Percentiles rank a stretch among this genome's conserved stretches.
Conservation (phyloP, 2,329 filamentous ascomycete genomes). For the Monosporascus sp. region DNA sequence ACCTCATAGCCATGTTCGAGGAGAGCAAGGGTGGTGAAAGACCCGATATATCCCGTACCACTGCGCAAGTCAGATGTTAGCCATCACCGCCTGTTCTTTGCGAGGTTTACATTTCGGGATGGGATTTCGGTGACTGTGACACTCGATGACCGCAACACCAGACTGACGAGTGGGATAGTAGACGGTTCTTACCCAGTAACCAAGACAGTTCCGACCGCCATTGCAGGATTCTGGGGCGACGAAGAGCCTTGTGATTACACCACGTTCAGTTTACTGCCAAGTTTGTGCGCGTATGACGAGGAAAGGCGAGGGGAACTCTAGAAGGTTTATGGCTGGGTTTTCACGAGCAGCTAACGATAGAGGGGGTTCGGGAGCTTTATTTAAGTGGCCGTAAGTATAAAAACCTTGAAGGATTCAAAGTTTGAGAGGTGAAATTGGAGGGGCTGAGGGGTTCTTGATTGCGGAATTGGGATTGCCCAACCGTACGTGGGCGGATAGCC, state of each 20-base stretch:
- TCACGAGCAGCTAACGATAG: too few species aligned
- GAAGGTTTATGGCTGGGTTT: too few species aligned
- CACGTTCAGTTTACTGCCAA: too few species aligned
- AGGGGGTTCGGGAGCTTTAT: too few species aligned
- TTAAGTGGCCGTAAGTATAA: too few species aligned
- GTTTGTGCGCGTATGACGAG: too few species aligned
- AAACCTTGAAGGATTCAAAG: too few species aligned
- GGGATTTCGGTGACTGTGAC: too few species aligned
- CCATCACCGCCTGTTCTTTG: background rate
- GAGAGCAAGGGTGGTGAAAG: constrained; percentile 88
- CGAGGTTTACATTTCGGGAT: background rate
- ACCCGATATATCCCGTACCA: constrained; percentile 98
- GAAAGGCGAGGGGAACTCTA: too few species aligned
- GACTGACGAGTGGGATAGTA: background rate
- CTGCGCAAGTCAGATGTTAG: constrained; percentile 42
- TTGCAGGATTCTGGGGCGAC: constrained; percentile 33
- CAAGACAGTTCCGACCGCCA: constrained; percentile 83
- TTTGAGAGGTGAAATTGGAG: background rate
- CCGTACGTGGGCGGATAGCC: background rate
- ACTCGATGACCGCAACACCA: too few species aligned
- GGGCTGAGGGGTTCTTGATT: background rate
- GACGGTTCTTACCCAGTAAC: constrained; percentile 71
- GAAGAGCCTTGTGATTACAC: background rate
- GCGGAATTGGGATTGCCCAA: background rate
- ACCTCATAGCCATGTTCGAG: constrained; percentile 95